A percentile compares a stretch with the other conserved stretches of the same genome.
Evolutionary conservation across 495 filamentous ascomycete species (phyloP).

Genomic region (Aspergillus sclerotiicarbonarius): DNA sequence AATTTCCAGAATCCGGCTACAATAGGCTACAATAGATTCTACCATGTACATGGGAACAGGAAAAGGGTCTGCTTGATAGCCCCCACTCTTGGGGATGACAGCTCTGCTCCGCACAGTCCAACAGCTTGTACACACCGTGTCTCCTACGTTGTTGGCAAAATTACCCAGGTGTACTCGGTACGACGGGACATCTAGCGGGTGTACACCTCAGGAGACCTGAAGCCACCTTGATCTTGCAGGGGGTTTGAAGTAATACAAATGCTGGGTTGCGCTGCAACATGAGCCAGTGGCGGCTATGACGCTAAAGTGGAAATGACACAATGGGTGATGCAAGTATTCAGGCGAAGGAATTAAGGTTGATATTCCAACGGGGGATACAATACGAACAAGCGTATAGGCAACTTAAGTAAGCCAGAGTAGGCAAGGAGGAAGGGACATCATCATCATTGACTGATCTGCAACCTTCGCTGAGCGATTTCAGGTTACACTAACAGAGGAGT

Average conservation of each 20-base stretch:
- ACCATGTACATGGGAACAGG: neutral
- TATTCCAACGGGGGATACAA: neutral
- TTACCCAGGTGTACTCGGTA: neutral
- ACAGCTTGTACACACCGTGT: constrained; percentile 7
- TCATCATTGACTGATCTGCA: neutral
- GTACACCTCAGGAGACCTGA: neutral
- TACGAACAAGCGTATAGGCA: neutral
- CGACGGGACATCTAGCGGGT: neutral
- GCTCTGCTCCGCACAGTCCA: constrained; percentile 8
- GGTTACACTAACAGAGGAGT: neutral
- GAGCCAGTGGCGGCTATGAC: neutral
- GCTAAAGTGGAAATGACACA: neutral
- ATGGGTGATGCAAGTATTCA: neutral
- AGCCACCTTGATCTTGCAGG: no score
- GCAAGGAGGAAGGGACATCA: neutral
- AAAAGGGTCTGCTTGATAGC: neutral
- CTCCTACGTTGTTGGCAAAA: neutral
- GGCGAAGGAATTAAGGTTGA: constrained; percentile 1
- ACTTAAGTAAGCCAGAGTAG: neutral
- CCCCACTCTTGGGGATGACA: neutral
- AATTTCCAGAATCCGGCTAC: neutral
- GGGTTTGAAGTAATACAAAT: neutral
- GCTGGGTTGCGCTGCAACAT: no score
- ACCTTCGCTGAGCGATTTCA: neutral
- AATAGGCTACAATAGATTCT: neutral